Conservation (phyloP, 176 grass and related monocot species). For the Zoysia pacifica region DNA sequence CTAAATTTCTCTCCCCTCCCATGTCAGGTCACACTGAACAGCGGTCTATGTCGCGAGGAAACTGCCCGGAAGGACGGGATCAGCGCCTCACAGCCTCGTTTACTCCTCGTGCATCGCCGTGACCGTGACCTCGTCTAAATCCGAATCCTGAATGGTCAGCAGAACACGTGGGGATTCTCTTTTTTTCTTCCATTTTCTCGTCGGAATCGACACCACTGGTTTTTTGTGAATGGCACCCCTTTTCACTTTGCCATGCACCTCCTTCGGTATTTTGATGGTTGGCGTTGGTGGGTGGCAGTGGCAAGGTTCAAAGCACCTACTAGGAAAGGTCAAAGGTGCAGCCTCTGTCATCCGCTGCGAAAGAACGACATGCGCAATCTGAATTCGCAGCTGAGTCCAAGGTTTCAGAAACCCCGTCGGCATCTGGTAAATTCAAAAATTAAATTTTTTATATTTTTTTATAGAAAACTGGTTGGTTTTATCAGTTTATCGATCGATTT, state of each 20-base stretch:
- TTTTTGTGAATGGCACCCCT: too few species aligned
- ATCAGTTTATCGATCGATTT: too few species aligned
- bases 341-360: not conserved
- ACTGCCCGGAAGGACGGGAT: slow-evolving; percentile 21
- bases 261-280: not conserved
- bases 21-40: not conserved
- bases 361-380: not conserved
- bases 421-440: too few species aligned
- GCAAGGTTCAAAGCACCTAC: slow-evolving; percentile 24
- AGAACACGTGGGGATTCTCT: slow-evolving; percentile 39
- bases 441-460: too few species aligned
- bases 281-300: not conserved
- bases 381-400: not conserved
- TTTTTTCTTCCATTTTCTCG: not conserved
- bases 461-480: too few species aligned
- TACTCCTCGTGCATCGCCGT: slow-evolving; percentile 13
- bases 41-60: slow-evolving; percentile 37
- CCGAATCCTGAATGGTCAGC: slow-evolving; percentile 35
- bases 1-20: not conserved
- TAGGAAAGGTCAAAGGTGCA: too few species aligned
- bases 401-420: too few species aligned
- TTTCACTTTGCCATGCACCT: not conserved
- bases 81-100: not conserved
- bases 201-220: not conserved
- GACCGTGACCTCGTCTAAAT: not conserved